Conservation (phyloP, 2,329 filamentous ascomycete species). For the Colletotrichum destructivum region DNA sequence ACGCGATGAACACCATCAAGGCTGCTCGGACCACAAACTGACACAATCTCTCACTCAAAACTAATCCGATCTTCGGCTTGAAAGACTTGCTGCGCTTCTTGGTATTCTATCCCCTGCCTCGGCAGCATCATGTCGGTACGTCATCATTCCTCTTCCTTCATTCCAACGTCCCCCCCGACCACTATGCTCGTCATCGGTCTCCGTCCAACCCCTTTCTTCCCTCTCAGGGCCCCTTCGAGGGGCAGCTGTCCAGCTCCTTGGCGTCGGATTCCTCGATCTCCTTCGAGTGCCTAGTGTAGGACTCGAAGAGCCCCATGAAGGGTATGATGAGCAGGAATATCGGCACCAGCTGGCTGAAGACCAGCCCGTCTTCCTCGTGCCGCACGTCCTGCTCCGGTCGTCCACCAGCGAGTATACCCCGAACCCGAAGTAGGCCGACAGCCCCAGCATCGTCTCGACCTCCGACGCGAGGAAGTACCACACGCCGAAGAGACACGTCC, state of each 20-base stretch:
- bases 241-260: slow-evolving; percentile 16
- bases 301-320: slow-evolving; percentile 41
- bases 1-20: slow-evolving; percentile 21
- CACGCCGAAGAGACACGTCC: background rate
- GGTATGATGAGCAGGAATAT: slow-evolving; percentile 42
- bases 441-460: slow-evolving; percentile 12
- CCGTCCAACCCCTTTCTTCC: background rate
- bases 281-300: slow-evolving; percentile 25
- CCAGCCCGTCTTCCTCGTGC: slow-evolving; percentile 36
- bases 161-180: background rate
- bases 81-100: background rate
- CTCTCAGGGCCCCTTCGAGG: slow-evolving; percentile 15
- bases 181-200: background rate
- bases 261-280: background rate
- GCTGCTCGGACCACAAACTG: slow-evolving; percentile 6
- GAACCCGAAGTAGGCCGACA: slow-evolving; percentile 9
- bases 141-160: background rate
- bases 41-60: background rate
- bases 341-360: slow-evolving; percentile 44
- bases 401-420: slow-evolving; percentile 17
- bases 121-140: background rate
- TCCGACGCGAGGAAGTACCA: slow-evolving; percentile 38
- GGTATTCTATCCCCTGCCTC: no score
- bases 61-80: slow-evolving; percentile 37
- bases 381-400: slow-evolving; percentile 33